Base-by-base conservation (phyloP, 2,329 filamentous ascomycete species). In the Phoma sp. region DNA sequence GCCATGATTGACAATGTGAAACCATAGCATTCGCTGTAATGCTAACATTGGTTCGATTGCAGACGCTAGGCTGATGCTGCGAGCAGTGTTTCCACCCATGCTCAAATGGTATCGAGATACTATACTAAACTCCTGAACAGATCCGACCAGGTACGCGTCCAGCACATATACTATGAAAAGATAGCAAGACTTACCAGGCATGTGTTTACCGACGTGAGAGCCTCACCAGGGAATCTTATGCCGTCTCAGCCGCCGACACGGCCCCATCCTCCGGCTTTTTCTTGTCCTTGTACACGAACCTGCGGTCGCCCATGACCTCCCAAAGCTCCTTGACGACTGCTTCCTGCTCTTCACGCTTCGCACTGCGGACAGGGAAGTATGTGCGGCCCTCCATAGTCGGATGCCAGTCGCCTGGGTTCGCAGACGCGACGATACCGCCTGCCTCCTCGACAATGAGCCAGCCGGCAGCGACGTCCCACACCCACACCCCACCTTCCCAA, bases 361-460 rank as follows among this genome's bases (percentile, higher is more conserved):
- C 74, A 3, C 47, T 63, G 4, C 72, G 59, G 4, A 76, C 68
- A 7, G 67, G 67, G 25, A 76, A 66, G 50, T 75, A 76, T 4
- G 65, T 38, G 0, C 72, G 63, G 2, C 74, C 72, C 33, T 76
- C 72, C 0, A 76, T 45, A 0, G 58, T 59, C 0, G 73, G 71
- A 0, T 71, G 45, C 73, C 73, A 76, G 22, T 72, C 59, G 2
- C 68, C 68, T 3, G 72, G 72, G 35, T 76, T 76, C 0, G 71
- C 70, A 11, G 64, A 67, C 1, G 67, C 72, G 1, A 76, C 68
- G 10, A 75, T 62, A 0, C 74, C 74, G 1, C 74, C 73, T 6
- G 74, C 71, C 49, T 76, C 74, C 43, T 74, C 65, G 0, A 75
- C 58, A 22, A 76, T 72, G n/a, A 67, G 55, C 72, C 73, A 76